These are phyloP conservation scores for Fusarium protoensiforme DNA, from an alignment of 2,329 filamentous ascomycete genomes.

Conservation along the genomic window DNA sequence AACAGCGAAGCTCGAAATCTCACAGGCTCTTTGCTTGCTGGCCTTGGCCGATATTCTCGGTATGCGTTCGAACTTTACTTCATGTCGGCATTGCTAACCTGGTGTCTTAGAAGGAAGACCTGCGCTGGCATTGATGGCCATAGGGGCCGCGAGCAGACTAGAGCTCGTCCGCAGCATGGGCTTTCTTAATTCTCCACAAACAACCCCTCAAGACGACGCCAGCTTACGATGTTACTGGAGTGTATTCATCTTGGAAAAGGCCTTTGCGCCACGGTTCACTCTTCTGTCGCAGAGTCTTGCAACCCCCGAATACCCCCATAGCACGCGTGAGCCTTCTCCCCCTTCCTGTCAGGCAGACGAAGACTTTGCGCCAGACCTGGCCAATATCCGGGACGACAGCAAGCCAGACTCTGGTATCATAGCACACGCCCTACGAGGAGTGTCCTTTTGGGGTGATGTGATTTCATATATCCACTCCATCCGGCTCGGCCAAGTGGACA, in stretches of 20 bases:
- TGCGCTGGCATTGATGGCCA: constrained; percentile 33
- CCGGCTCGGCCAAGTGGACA: constrained; percentile 27
- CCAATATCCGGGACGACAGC: constrained; percentile 22
- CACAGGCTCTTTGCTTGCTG: constrained; percentile 19
- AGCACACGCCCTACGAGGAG: constrained; percentile 17
- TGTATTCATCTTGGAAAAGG: constrained; percentile 33
- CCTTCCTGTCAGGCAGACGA: constrained; percentile 13
- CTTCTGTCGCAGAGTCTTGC: constrained; percentile 2
- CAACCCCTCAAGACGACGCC: constrained; percentile 3
- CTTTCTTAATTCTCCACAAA: not conserved
- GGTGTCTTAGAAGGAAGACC: constrained; percentile 14
- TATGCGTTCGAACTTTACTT: not conserved
- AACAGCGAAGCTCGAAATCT: constrained; percentile 23
- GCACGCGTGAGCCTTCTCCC: constrained; percentile 23
- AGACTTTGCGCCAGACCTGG: constrained; percentile 30
- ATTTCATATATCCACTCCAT: constrained; percentile 30
- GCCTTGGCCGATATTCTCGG: constrained; percentile 16
- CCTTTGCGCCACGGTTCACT: constrained; percentile 26
- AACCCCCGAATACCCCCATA: constrained; percentile 23
- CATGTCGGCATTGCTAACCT: not conserved
- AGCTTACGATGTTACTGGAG: constrained; percentile 38
- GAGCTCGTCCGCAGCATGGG: constrained; percentile 25
- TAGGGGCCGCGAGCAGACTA: constrained; percentile 30
- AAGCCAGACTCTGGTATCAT: constrained; percentile 30
- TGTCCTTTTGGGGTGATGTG: constrained; percentile 33